A percentile compares a stretch with the other conserved stretches of the same genome.
These are phyloP conservation scores for Neurospora sp. DNA, from an alignment of 495 filamentous ascomycete species.

Conservation along the genomic window DNA sequence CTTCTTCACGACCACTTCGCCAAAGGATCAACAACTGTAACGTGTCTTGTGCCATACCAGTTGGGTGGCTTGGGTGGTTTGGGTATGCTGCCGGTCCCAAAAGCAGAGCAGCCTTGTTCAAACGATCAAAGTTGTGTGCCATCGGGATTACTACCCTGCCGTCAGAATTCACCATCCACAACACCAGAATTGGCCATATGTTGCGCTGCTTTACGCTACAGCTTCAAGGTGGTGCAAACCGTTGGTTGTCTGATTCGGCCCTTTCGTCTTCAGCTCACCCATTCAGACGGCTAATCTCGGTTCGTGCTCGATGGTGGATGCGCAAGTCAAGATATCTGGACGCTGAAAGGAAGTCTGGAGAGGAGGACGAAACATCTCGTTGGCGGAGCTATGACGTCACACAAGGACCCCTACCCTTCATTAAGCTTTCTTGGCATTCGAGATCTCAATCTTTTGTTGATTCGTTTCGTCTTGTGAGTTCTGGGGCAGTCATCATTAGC, in stretches of 20 bases:
- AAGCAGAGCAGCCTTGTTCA: neutral
- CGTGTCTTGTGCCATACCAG: neutral
- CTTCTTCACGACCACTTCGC: too few species aligned
- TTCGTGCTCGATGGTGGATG: neutral
- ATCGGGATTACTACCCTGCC: neutral
- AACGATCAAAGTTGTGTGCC: neutral
- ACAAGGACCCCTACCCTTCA: neutral
- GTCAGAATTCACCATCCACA: neutral
- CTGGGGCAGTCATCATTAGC: neutral
- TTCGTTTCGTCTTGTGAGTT: neutral
- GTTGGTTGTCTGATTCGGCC: neutral
- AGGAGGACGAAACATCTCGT: neutral
- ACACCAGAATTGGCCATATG: neutral
- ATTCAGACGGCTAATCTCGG: neutral
- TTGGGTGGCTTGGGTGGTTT: neutral
- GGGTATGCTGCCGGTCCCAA: neutral
- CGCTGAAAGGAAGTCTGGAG: neutral
- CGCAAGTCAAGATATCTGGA: neutral
- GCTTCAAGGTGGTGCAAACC: neutral
- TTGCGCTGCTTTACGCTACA: neutral
- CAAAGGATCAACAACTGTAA: too few species aligned
- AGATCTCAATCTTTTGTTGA: neutral
- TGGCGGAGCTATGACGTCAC: neutral
- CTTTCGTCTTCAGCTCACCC: neutral
- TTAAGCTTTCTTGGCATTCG: neutral